These are phyloP conservation scores for Wickerhamomyces sp. DNA, from an alignment of 1,139 yeast species.

Conservation along the genomic window DNA sequence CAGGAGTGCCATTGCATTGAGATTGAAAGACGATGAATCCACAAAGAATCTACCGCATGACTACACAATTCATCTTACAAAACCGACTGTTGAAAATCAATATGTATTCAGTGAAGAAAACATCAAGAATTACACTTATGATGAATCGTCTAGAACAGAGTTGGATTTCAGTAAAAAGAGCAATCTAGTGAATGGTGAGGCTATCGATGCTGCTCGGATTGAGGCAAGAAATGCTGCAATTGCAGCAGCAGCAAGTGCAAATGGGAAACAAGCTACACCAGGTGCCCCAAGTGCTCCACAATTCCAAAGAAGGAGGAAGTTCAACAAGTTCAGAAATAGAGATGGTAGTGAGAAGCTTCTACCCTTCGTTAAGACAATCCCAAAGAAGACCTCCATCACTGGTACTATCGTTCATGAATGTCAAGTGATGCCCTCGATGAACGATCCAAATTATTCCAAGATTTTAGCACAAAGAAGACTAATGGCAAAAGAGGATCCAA, in stretches of 20 bases:
- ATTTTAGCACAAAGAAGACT: constrained; percentile 51
- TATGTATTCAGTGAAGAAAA: constrained; percentile 91
- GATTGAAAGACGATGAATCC: constrained; percentile 44
- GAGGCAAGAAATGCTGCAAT: neutral
- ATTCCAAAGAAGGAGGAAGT: constrained; percentile 28
- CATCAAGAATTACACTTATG: constrained; percentile 60
- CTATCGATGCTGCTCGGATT: too few species aligned
- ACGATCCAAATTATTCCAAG: constrained; percentile 63
- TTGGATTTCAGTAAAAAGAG: constrained; percentile 4
- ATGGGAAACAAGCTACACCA: constrained; percentile 27
- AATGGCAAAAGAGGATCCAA: constrained; percentile 35
- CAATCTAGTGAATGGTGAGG: constrained; percentile 13
- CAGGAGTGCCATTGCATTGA: constrained; percentile 53
- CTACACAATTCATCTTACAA: constrained; percentile 73
- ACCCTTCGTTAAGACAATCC: constrained; percentile 76
- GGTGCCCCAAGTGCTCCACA: neutral
- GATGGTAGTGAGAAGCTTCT: constrained; percentile 46
- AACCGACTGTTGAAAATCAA: constrained; percentile 76
- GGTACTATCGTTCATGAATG: constrained; percentile 95
- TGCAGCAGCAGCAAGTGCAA: constrained; percentile 10
- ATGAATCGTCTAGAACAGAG: constrained; percentile 9
- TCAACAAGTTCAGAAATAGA: constrained; percentile 33
- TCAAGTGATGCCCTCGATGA: constrained; percentile 73
- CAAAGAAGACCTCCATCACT: constrained; percentile 76
- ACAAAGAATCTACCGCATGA: constrained; percentile 66